These are phyloP conservation scores for Fusarium guadeloupense DNA, from an alignment of 2,329 filamentous ascomycete genomes.

Conservation along the genomic window DNA sequence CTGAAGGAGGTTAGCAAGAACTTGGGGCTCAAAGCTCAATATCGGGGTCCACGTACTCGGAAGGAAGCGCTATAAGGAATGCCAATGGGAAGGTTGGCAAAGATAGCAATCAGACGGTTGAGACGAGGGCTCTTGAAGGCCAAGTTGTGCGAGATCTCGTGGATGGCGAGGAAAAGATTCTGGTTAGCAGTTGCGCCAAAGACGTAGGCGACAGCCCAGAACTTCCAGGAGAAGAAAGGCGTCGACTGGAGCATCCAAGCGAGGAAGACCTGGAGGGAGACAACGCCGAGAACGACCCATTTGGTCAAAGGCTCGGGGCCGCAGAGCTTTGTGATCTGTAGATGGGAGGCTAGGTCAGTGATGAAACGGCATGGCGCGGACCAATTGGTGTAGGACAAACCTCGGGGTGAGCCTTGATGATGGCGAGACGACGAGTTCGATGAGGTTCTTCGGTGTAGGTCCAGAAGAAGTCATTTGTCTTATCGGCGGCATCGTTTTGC, in stretches of 20 bases:
- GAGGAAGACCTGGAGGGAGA: conserved; percentile 80
- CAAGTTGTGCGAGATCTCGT: conserved; percentile 98
- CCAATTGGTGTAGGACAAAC: conserved; percentile 56
- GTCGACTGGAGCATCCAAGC: conserved; percentile 81
- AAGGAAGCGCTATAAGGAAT: conserved; percentile 97
- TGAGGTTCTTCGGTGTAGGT: conserved; percentile 99
- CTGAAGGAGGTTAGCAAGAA: conserved; percentile 52
- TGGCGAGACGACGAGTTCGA: conserved; percentile 86
- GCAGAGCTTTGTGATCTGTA: conserved; percentile 92
- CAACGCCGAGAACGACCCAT: conserved; percentile 86
- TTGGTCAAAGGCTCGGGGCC: conserved; percentile 96
- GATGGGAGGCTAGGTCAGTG: conserved; percentile 14
- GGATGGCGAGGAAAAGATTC: conserved; percentile 97
- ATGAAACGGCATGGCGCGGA: neutral
- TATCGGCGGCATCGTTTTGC: conserved; percentile 33
- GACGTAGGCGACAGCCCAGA: conserved; percentile 88
- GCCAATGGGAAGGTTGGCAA: conserved; percentile 95
- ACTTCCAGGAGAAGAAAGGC: conserved; percentile 82
- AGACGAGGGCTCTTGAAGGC: conserved; percentile 83
- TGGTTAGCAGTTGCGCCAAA: conserved; percentile 96
- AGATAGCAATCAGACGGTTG: conserved; percentile 88
- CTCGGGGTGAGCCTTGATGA: conserved; percentile 98
- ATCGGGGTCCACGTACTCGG: conserved; percentile 65
- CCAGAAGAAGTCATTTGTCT: conserved; percentile 82
- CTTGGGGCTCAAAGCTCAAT: neutral